Evolutionary conservation across 768 basidiomycete species (phyloP), one percentile per base, ranked within the genome.

Genomic region (Rhodotorula kratochvilovae): DNA sequence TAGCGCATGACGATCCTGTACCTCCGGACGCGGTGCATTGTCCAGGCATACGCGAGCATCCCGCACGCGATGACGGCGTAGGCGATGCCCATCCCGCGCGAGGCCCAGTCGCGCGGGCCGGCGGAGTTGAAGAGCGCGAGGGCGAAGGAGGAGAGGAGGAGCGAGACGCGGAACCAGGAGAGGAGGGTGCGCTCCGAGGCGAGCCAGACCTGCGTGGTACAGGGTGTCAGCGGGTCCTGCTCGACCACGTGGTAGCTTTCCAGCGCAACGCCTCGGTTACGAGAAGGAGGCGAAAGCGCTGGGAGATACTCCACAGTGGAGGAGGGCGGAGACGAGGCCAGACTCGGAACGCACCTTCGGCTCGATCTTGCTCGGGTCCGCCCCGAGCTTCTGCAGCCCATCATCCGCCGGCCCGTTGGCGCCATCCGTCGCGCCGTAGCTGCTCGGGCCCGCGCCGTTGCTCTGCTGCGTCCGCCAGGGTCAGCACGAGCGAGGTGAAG

Each of bases 1-100:
- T 92, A 90, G 58, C 94, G 84, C 72, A 88, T 86, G 21, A 90
- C 88, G 72, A 99, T 98, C 87, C 92, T 88, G 58, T 89, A 89
- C 64, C 97, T 87, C 56, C 96, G 86, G 70, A 87, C 85, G 79
- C 97, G 91, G 78, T 95, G 97, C 54, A 97, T 81, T 1, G 80
- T 81, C 80, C 90, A 96, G 0, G 90, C 92, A 79, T 98, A 99
- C 4, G 89, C 89, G 76, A 93, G 74, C 51, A 89, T 84, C 25
- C 84, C 84, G 39, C 92, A 76, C 75, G 90, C 92, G 76, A 97
- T 88, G 3, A 84, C 75, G 23, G 91, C 91, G 77, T 97, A 97
- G 2, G 85, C 80, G 76, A 90, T 89, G 0, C 94, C 91, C 80
- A 98, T 93, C 46, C 83, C 85, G 25, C 48, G 35, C 35, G 72